Evolutionary conservation across 768 basidiomycete species (phyloP).

Genomic region (Floccularia luteovirens): DNA sequence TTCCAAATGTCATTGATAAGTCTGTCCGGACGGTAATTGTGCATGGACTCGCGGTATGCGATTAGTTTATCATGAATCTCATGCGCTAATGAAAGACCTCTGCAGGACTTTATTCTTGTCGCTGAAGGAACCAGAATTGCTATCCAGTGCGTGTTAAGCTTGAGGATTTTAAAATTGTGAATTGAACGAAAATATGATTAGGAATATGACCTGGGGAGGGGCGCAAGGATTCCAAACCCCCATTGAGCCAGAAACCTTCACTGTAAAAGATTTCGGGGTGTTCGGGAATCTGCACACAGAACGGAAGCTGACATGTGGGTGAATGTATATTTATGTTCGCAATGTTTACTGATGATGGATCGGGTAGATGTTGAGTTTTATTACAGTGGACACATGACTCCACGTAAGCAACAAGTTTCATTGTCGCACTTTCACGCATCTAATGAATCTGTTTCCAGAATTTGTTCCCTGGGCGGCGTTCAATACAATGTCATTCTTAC

Average conservation of each 20-base stretch:
- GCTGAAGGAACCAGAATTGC: slow-evolving; percentile 45
- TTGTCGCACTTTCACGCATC: slow-evolving; percentile 1
- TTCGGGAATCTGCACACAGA: slow-evolving; percentile 55
- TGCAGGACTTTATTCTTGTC: slow-evolving; percentile 31
- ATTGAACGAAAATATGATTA: slow-evolving; percentile 6
- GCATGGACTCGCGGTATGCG: slow-evolving; percentile 55
- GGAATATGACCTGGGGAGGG: slow-evolving; percentile 48
- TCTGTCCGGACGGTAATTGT: slow-evolving; percentile 55
- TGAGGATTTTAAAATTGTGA: neutral
- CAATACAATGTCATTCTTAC: slow-evolving; percentile 29
- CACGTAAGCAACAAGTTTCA: slow-evolving; percentile 27
- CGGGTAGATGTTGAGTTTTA: slow-evolving; percentile 46
- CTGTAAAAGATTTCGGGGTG: slow-evolving; percentile 56
- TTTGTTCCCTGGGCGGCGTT: slow-evolving; percentile 44
- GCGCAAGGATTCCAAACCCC: slow-evolving; percentile 63
- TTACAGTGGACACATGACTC: slow-evolving; percentile 54
- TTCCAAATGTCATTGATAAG: slow-evolving; percentile 68
- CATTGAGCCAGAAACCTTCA: slow-evolving; percentile 50
- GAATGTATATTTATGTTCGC: neutral
- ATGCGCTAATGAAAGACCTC: neutral
- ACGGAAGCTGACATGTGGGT: slow-evolving; percentile 56
- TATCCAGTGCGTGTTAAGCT: slow-evolving; percentile 27
- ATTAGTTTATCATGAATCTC: slow-evolving; percentile 22
- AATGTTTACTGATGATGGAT: slow-evolving; percentile 1
- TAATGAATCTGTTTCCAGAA: slow-evolving; percentile 19